Evolutionary conservation across 345 rosid genomes (phyloP).

Genomic region (Ceriops tagal): DNA sequence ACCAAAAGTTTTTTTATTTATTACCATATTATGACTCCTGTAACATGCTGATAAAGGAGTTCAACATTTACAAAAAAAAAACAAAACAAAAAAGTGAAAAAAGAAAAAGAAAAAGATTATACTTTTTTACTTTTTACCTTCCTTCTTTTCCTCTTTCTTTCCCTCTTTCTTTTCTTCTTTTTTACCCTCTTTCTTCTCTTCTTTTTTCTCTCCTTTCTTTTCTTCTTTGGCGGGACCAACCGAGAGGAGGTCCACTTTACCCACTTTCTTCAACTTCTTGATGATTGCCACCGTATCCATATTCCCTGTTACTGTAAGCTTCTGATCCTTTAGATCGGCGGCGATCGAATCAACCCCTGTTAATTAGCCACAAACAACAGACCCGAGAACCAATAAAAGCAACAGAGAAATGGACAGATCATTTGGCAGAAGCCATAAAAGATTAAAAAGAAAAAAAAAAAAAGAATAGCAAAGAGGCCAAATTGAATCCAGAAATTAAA

Average conservation of each 20-base stretch:
- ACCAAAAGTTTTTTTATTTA: no score
- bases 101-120: neutral
- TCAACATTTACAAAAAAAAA: no score
- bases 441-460: neutral
- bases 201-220: constrained; percentile 79
- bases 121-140: constrained; percentile 33
- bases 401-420: no score
- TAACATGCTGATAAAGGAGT: no score
- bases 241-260: constrained; percentile 79
- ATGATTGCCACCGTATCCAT: constrained; percentile 87
- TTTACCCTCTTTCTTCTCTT: constrained; percentile 60
- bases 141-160: constrained; percentile 43
- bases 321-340: constrained; percentile 85
- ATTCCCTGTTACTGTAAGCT: constrained; percentile 73
- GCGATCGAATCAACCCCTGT: constrained; percentile 88
- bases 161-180: constrained; percentile 54
- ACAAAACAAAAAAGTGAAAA: neutral
- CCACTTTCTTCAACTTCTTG: constrained; percentile 89
- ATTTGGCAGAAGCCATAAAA: neutral
- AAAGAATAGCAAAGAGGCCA: neutral
- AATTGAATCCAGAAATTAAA: no score
- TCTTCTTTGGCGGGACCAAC: constrained; percentile 95
- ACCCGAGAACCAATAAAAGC: no score
- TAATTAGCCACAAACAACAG: no score
- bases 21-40: no score